Conservation (phyloP, 352 stramenopile species). For the Globisporangium recalcitrans region DNA sequence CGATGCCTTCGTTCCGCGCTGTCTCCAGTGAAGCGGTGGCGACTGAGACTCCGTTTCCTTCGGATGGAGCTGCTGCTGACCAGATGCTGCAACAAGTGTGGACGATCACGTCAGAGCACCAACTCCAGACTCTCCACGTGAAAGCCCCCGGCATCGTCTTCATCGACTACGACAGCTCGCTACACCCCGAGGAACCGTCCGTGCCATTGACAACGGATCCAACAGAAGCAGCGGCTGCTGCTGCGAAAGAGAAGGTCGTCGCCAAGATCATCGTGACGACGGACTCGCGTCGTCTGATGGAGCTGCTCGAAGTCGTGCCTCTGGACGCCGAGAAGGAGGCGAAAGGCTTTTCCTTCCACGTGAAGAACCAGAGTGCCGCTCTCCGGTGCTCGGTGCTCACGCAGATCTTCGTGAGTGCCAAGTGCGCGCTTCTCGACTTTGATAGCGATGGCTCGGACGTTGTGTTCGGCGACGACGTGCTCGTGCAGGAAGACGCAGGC, state of each 20-base stretch:
- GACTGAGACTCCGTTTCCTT: neutral
- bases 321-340: neutral
- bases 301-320: slow-evolving; percentile 6
- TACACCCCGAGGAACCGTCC: neutral
- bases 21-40: neutral
- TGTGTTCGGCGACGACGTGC: slow-evolving; percentile 6
- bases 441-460: neutral
- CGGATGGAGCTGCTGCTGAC: neutral
- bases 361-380: neutral
- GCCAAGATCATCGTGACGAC: slow-evolving; percentile 7
- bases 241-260: neutral
- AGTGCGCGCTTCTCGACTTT: neutral
- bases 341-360: neutral
- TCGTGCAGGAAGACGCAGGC: neutral
- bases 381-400: neutral
- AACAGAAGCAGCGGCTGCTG: neutral
- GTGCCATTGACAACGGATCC: neutral
- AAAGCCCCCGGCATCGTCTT: slow-evolving; percentile 1
- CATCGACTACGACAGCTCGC: neutral
- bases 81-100: slow-evolving; percentile 1
- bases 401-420: slow-evolving; percentile 2
- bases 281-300: neutral
- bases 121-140: slow-evolving; percentile 8
- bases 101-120: neutral
- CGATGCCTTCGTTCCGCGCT: neutral